Conservation (phyloP, 345 rosid species). For the Corymbia maculata region DNA sequence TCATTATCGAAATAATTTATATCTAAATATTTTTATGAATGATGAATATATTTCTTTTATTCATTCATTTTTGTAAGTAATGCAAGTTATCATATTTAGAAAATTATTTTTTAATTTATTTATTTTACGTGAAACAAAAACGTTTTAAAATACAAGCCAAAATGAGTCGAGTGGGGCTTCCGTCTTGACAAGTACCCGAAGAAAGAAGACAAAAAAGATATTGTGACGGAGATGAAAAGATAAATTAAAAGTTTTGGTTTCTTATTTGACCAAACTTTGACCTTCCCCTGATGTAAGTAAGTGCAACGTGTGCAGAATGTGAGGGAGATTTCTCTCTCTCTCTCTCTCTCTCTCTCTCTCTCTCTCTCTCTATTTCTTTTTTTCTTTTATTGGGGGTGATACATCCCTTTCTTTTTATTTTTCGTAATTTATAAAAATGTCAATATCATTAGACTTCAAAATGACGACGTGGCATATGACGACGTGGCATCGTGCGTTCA, state of each 20-base stretch:
- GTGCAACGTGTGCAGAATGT: neutral
- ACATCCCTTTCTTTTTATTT: neutral
- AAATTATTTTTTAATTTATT: no score
- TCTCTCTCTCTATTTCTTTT: no score
- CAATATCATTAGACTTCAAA: neutral
- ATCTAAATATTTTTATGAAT: fast-evolving
- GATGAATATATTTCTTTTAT: no score
- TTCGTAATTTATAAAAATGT: neutral
- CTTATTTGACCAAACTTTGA: neutral
- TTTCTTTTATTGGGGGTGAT: neutral
- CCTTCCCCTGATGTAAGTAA: neutral
- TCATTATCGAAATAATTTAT: neutral
- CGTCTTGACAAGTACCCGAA: neutral
- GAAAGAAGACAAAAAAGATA: neutral
- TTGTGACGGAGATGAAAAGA: neutral
- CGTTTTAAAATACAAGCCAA: neutral
- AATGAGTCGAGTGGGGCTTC: neutral
- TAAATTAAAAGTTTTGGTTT: neutral
- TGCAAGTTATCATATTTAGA: neutral
- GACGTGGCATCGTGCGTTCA: neutral
- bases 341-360: neutral
- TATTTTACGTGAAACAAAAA: fast-evolving
- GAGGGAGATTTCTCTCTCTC: neutral
- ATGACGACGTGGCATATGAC: no score
- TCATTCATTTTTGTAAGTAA: neutral